phyloP scores from a whole-genome alignment of 1,139 yeast genomes.

The Arxiozyma slooffiae region DNA sequence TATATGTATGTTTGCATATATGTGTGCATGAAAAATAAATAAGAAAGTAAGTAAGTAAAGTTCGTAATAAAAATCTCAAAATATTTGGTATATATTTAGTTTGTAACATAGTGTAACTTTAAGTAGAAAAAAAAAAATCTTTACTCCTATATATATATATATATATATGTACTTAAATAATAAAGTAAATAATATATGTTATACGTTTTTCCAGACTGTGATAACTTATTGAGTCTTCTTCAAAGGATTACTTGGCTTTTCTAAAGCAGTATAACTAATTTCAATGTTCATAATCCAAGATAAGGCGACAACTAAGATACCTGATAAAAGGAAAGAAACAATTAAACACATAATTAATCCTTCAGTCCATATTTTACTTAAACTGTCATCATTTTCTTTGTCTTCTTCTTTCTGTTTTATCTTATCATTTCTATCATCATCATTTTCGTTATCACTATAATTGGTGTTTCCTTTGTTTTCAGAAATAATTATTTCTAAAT shows the following conservation, averaged over 20 bases:
- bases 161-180: no score
- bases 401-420: constrained; percentile 5
- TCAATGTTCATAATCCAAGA: constrained; percentile 54
- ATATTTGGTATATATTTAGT: background rate
- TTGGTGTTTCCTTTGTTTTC: background rate
- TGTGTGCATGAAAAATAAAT: background rate
- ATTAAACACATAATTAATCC: constrained; percentile 60
- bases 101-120: background rate
- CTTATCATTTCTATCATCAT: constrained; percentile 2
- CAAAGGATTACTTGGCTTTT: constrained; percentile 52
- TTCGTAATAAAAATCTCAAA: no score
- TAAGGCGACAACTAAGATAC: constrained; percentile 45
- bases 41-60: no score
- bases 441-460: background rate
- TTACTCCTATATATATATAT: no score
- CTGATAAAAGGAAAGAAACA: constrained; percentile 45
- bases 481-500: constrained; percentile 2
- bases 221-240: constrained; percentile 38
- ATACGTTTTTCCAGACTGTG: background rate
- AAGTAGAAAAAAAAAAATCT: no score
- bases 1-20: background rate
- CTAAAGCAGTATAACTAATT: constrained; percentile 61
- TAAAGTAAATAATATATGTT: no score
- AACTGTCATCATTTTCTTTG: constrained; percentile 17
- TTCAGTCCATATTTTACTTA: constrained; percentile 30